These are phyloP conservation scores for Glycine soja DNA, from an alignment of 306 rosid species.

Conservation along the genomic window DNA sequence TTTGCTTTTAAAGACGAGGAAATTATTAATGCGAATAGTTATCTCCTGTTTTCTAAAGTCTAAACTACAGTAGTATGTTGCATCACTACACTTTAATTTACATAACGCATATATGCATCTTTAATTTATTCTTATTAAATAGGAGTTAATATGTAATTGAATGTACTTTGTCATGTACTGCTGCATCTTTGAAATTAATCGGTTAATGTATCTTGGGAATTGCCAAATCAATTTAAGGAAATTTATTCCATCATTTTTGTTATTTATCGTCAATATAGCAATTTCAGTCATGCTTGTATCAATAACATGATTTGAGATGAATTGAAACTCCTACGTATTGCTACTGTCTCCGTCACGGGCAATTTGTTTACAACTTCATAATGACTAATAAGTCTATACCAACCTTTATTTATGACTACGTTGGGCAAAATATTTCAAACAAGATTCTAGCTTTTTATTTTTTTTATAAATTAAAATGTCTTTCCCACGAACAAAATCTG, in stretches of 20 bases:
- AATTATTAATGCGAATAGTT: background rate
- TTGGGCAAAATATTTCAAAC: too few relatives aligned
- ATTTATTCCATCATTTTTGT: background rate
- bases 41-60: slow-evolving; percentile 5
- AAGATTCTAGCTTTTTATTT: too few relatives aligned
- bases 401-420: too few relatives aligned
- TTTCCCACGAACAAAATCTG: too few relatives aligned
- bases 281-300: background rate
- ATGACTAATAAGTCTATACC: background rate
- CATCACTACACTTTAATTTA: background rate
- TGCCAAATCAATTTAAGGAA: background rate
- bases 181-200: background rate
- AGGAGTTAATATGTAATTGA: slow-evolving; percentile 2
- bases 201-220: background rate
- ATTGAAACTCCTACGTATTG: background rate
- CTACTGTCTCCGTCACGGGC: background rate
- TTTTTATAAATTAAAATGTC: too few relatives aligned
- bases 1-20: background rate
- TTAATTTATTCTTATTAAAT: slow-evolving; percentile 1
- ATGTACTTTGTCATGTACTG: background rate
- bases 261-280: background rate
- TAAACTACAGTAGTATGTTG: background rate
- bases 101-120: background rate
- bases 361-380: background rate
- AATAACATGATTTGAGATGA: background rate